phyloP scores from a whole-genome alignment of 148 eudicot species.

The Persicaria tinctoria region DNA sequence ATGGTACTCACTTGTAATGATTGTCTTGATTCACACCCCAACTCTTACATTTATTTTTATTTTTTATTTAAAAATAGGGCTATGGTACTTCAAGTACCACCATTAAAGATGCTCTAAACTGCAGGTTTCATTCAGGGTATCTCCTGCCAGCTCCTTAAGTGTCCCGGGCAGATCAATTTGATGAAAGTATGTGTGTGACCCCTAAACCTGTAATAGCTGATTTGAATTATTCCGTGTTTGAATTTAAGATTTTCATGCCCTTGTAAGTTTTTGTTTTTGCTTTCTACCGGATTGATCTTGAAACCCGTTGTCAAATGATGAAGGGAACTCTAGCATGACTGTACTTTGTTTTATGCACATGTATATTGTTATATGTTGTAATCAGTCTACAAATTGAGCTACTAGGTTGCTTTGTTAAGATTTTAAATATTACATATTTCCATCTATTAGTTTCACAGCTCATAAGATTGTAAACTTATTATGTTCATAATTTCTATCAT shows the following conservation, averaged over 20 bases:
- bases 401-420: not conserved
- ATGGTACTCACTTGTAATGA: too few relatives aligned
- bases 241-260: not conserved
- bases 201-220: not conserved
- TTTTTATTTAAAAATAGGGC: too few relatives aligned
- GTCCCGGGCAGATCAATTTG: not conserved
- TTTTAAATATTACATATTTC: not conserved
- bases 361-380: not conserved
- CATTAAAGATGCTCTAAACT: not conserved
- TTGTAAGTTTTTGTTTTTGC: slow-evolving; percentile 4
- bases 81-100: too few relatives aligned
- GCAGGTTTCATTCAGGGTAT: too few relatives aligned
- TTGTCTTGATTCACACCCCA: too few relatives aligned
- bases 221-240: not conserved
- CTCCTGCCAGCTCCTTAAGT: not conserved
- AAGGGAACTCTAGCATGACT: not conserved
- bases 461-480: not conserved
- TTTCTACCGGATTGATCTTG: not conserved
- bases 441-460: not conserved
- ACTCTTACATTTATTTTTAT: too few relatives aligned
- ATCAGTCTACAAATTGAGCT: not conserved
- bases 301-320: not conserved
- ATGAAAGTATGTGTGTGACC: not conserved
- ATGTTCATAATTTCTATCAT: not conserved
- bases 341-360: not conserved